A percentile compares a stretch with the other conserved stretches of the same genome.
phyloP scores from a whole-genome alignment of 495 filamentous ascomycete species.

The Penicillium salamii region DNA sequence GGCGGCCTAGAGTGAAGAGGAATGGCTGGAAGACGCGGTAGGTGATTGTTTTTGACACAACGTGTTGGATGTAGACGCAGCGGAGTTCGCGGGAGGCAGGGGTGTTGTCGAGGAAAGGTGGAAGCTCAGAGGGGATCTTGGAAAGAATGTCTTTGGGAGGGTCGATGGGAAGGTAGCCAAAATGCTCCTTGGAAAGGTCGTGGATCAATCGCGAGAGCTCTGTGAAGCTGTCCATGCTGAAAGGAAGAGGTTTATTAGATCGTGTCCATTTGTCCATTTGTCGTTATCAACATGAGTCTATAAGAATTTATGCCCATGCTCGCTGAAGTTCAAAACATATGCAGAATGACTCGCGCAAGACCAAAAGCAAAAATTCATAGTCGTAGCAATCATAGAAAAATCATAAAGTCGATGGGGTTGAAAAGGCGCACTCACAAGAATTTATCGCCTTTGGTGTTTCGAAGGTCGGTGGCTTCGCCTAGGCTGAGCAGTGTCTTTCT shows the following conservation, averaged over 20 bases:
- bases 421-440: conserved; percentile 58
- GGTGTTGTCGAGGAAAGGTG: conserved; percentile 54
- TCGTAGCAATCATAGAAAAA: conserved; percentile 9
- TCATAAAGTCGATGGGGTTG: conserved; percentile 18
- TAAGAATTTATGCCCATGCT: conserved; percentile 20
- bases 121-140: conserved; percentile 53
- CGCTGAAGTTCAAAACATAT: conserved; percentile 5
- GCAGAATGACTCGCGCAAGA: conserved; percentile 18
- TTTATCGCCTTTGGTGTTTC: conserved; percentile 55
- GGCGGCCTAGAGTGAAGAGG: conserved; percentile 58
- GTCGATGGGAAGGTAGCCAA: conserved; percentile 55
- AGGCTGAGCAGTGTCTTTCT: conserved; percentile 56
- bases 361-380: conserved; percentile 11
- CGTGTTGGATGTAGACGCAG: conserved; percentile 59
- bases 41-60: conserved; percentile 57
- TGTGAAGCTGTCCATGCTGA: conserved; percentile 58
- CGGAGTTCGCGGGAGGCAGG: conserved; percentile 53
- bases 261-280: conserved; percentile 38
- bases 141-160: conserved; percentile 51
- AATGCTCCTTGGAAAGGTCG: conserved; percentile 56
- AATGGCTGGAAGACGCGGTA: conserved; percentile 65
- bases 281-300: conserved; percentile 41
- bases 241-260: conserved; percentile 39
- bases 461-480: conserved; percentile 58
- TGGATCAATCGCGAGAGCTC: conserved; percentile 57